Conservation (phyloP, 2,329 filamentous ascomycete genomes). For the Fusarium aywerte region DNA sequence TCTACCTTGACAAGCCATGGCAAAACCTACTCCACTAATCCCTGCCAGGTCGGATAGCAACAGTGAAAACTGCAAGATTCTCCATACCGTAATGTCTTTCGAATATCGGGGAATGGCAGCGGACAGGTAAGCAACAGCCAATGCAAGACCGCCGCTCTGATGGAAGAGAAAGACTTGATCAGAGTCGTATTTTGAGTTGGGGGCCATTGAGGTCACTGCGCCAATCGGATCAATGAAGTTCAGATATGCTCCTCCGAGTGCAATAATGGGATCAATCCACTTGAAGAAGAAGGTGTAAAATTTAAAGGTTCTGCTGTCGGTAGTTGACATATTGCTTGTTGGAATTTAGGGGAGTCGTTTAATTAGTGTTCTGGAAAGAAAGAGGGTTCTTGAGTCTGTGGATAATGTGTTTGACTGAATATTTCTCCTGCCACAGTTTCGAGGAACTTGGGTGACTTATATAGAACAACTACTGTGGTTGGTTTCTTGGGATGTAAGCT, state of each 20-base stretch:
- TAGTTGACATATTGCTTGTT: neutral
- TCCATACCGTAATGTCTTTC: slow-evolving; percentile 5
- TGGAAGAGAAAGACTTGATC: slow-evolving; percentile 20
- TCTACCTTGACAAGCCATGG: slow-evolving; percentile 6
- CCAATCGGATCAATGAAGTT: slow-evolving; percentile 11
- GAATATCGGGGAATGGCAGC: slow-evolving; percentile 6
- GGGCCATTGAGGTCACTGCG: slow-evolving; percentile 17
- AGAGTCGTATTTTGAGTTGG: slow-evolving; percentile 9
- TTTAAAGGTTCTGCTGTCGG: neutral
- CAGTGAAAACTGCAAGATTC: slow-evolving; percentile 10
- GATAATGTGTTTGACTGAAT: neutral
- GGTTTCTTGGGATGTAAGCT: neutral
- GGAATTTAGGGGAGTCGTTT: neutral
- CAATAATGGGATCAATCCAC: slow-evolving; percentile 12
- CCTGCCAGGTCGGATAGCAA: slow-evolving; percentile 14
- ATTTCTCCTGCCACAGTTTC: too few relatives aligned
- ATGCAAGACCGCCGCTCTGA: slow-evolving; percentile 17
- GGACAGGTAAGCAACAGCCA: slow-evolving; percentile 7
- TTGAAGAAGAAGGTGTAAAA: slow-evolving; percentile 19
- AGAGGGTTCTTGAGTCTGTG: too few relatives aligned
- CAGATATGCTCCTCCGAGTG: slow-evolving; percentile 13
- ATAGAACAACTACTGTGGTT: neutral
- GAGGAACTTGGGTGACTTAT: neutral
- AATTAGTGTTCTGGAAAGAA: neutral
- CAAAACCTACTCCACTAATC: slow-evolving; percentile 1